Conservation (phyloP, 371 early-diverging fungal genomes). For the Lichtheimia ornata region DNA sequence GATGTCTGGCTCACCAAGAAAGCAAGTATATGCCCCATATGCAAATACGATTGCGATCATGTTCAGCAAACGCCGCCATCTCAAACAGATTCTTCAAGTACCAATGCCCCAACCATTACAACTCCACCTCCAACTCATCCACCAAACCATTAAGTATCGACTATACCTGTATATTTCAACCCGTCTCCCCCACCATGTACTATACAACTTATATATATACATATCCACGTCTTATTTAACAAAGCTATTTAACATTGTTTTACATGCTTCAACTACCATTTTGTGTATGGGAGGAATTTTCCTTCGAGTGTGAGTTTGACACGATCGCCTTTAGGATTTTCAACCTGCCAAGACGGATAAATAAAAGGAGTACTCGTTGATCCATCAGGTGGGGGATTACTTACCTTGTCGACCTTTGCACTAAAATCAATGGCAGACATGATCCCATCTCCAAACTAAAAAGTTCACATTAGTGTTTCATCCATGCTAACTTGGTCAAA, state of each 20-base stretch:
- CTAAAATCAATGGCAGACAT: conserved; percentile 67
- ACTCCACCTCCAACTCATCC: too few species aligned
- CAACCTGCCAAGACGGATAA: conserved; percentile 24
- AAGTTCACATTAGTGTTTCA: too few species aligned
- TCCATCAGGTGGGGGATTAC: not conserved
- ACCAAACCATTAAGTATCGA: too few species aligned
- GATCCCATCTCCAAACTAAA: conserved; percentile 50
- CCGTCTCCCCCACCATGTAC: too few species aligned
- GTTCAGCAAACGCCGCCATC: not conserved
- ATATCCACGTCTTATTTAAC: too few species aligned
- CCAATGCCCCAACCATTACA: too few species aligned
- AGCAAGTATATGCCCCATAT: conserved; percentile 41
- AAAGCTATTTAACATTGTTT: too few species aligned
- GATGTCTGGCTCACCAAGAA: conserved; percentile 46
- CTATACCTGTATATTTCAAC: too few species aligned
- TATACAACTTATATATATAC: too few species aligned
- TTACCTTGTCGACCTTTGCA: conserved; percentile 61
- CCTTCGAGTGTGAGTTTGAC: conserved; percentile 57
- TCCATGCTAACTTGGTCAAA: too few species aligned
- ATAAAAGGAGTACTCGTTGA: too few species aligned
- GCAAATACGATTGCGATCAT: conserved; percentile 34
- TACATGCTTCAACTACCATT: conserved; percentile 13
- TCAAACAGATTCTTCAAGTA: too few species aligned
- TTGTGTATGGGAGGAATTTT: conserved; percentile 55
- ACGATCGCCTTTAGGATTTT: conserved; percentile 49